Evolutionary conservation across 2,329 filamentous ascomycete species (phyloP), one percentile per base, ranked within the genome.

Genomic region (Colletotrichum sp.): DNA sequence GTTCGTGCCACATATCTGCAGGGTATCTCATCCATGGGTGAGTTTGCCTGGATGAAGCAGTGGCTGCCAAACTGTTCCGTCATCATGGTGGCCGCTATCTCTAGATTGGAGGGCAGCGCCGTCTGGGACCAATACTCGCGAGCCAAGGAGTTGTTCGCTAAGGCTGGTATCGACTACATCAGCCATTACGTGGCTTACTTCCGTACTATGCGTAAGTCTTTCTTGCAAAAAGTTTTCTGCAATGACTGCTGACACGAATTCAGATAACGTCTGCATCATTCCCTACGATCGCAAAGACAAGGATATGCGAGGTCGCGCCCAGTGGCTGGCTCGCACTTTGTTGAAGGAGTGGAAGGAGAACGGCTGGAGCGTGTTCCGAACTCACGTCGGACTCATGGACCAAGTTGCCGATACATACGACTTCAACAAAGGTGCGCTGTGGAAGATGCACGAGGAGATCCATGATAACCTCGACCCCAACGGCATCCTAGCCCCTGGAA

Each of bases 241-340:
- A 3, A 6, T 36, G 26, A 26, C 4, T n/a, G 12, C 55, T 69
- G 12, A 69, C 67, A 18, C 4, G 7, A 14, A 9, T 18, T 3
- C 4, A 70, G 72, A 90, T 78, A 90, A 91, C 74, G 86, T 90
- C 2, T 88, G 88, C 72, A 87, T 91, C 55, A 85, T 90, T 24
- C 68, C 68, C 1, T 91, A 89, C 78, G 85, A 91, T 71, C 83
- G 86, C 6, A 83, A 84, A 36, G 83, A 88, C 30, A 77, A 83
- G 0, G 83, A 86, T 1, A 75, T 75, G 36, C 85, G 87, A 76
- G 77, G 82, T 16, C 81, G 83, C 2, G 82, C 81, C 9, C 74
- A 79, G 67, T 78, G 75, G 73, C 70, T 81, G 14, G 80, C 84
- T 73, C 76, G 81, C 7, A 83, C 83, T 6, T 80, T 87, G 71